Evolutionary conservation across 805 yeast species (phyloP).

Genomic region (Saturnispora dispora): DNA sequence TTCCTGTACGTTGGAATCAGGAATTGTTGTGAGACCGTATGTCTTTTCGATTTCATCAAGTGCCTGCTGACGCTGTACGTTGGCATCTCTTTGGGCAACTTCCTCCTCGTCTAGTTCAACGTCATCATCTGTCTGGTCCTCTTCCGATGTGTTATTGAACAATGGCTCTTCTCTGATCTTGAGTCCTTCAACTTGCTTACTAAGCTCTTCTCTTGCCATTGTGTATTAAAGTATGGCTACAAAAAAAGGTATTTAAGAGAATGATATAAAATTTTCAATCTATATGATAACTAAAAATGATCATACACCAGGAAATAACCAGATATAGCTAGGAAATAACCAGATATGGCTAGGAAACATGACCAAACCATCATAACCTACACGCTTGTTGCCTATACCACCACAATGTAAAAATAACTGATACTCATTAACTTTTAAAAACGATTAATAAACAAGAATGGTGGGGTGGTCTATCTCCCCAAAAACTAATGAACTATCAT

Average conservation of each 20-base stretch:
- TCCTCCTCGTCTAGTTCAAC: constrained; percentile 13
- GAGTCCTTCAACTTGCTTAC: neutral
- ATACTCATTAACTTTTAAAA: neutral
- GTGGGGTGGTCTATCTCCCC: neutral
- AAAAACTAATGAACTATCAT: neutral
- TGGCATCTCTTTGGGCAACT: constrained; percentile 1
- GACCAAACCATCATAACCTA: no score
- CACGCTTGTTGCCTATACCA: no score
- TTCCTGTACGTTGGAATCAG: constrained; percentile 39
- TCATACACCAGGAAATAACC: no score
- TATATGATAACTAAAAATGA: no score
- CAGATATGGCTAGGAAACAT: no score
- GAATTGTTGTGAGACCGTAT: constrained; percentile 25
- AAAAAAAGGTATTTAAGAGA: neutral
- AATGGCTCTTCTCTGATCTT: neutral
- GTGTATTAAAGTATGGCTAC: neutral
- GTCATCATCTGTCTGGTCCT: constrained; percentile 8
- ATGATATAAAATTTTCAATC: neutral
- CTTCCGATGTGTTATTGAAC: constrained; percentile 5
- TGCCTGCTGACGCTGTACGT: constrained; percentile 5
- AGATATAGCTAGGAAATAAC: no score
- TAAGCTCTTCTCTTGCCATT: neutral
- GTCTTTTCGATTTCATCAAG: constrained; percentile 18
- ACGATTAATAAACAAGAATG: neutral
- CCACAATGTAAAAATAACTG: neutral